A percentile compares a stretch with the other conserved stretches of the same genome.
Conservation (phyloP, 2,329 filamentous ascomycete species). For the Diplocarpon rosae region DNA sequence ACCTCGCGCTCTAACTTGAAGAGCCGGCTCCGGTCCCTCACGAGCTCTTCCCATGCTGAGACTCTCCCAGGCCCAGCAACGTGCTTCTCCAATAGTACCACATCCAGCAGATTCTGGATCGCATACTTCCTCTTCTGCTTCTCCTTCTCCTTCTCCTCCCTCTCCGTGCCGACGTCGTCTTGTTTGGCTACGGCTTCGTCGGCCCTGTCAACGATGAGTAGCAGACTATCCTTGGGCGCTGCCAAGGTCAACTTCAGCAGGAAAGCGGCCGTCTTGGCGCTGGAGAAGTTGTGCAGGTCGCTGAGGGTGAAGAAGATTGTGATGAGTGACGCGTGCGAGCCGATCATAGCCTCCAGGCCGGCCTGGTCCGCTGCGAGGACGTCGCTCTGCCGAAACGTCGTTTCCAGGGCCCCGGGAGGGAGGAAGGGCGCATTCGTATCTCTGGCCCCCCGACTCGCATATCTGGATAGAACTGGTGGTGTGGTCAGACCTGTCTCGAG, state of each 20-base stretch:
- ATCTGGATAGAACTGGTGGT: conserved; percentile 36
- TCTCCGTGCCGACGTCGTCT: conserved; percentile 33
- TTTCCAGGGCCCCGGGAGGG: conserved; percentile 27
- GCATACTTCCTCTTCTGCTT: conserved; percentile 66
- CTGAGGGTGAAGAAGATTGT: conserved; percentile 89
- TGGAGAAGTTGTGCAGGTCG: conserved; percentile 70
- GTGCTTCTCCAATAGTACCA: conserved; percentile 49
- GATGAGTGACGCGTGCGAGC: conserved; percentile 41
- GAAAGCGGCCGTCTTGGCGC: conserved; percentile 61
- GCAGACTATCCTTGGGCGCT: conserved; percentile 45
- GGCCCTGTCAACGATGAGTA: conserved; percentile 81
- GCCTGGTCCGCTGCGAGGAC: conserved; percentile 31
- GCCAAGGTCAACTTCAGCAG: conserved; percentile 53
- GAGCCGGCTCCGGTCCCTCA: conserved; percentile 68
- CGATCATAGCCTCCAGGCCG: conserved; percentile 22
- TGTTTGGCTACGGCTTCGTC: conserved; percentile 75
- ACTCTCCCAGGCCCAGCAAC: conserved; percentile 24
- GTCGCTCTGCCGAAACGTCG: conserved; percentile 37
- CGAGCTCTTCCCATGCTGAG: conserved; percentile 57
- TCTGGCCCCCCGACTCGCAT: conserved; percentile 36
- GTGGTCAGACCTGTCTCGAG: conserved; percentile 45
- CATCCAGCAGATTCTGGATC: conserved; percentile 64
- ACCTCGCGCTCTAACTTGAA: conserved; percentile 59
- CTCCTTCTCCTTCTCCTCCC: conserved; percentile 40
- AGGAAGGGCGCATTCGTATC: conserved; percentile 35